Conservation (phyloP, 164 flowering plant genomes). For the Malania oleifera region DNA sequence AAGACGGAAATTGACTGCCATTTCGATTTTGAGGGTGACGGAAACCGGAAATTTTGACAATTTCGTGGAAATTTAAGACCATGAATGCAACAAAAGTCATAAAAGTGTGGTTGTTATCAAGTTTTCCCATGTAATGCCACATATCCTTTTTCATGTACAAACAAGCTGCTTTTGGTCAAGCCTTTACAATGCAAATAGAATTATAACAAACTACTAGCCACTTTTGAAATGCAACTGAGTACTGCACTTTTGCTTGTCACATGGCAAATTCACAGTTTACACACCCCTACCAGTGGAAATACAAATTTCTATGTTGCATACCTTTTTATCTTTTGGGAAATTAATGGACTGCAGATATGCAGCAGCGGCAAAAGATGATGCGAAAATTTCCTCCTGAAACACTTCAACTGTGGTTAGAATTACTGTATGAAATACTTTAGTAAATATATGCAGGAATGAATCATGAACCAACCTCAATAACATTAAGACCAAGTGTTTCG, state of each 20-base stretch:
- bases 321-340: slow-evolving; percentile 97
- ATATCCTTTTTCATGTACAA: too few relatives aligned
- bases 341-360: slow-evolving; percentile 85
- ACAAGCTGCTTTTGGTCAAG: too few relatives aligned
- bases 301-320: not conserved
- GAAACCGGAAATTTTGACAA: too few relatives aligned
- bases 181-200: not conserved
- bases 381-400: slow-evolving; percentile 93
- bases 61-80: too few relatives aligned
- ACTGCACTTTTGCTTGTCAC: too few relatives aligned
- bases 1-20: too few relatives aligned
- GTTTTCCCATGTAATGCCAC: too few relatives aligned
- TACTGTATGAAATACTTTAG: not conserved
- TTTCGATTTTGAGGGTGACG: too few relatives aligned
- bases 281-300: not conserved
- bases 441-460: not conserved
- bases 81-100: too few relatives aligned
- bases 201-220: not conserved
- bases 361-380: slow-evolving; percentile 99
- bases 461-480: slow-evolving; percentile 60
- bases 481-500: slow-evolving; percentile 88
- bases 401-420: slow-evolving; percentile 9
- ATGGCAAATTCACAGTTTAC: too few relatives aligned
- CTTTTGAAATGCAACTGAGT: not conserved
- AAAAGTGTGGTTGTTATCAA: too few relatives aligned